Evolutionary conservation across 2,329 filamentous ascomycete genomes (phyloP).

Genomic region (Colletotrichum sp.): DNA sequence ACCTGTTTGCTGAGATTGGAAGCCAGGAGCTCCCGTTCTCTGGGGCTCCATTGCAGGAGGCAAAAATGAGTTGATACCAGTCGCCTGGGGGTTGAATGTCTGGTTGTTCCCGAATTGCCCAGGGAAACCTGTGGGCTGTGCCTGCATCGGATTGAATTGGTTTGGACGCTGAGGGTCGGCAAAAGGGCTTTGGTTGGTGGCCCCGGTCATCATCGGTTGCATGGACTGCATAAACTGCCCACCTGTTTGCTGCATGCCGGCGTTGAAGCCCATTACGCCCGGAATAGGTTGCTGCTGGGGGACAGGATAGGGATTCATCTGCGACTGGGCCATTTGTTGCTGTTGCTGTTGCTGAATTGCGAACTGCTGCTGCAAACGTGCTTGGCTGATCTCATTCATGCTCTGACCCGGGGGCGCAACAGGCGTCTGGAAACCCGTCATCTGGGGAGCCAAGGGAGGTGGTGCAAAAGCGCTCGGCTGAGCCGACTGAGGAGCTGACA

Average conservation of each 20-base stretch:
- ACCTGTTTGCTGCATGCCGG: constrained; percentile 30
- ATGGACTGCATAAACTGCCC: constrained; percentile 51
- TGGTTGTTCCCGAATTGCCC: constrained; percentile 50
- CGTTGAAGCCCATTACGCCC: constrained; percentile 42
- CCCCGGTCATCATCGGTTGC: constrained; percentile 56
- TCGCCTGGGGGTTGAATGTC: constrained; percentile 48
- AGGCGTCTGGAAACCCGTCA: constrained; percentile 74
- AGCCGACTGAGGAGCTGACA: constrained; percentile 86
- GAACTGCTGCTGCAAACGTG: constrained; percentile 68
- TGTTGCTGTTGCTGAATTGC: constrained; percentile 48
- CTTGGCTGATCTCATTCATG: constrained; percentile 73
- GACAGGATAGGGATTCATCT: constrained; percentile 38
- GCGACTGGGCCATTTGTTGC: constrained; percentile 43
- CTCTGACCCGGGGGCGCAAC: constrained; percentile 79
- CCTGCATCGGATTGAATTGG: constrained; percentile 55
- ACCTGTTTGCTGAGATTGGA: constrained; percentile 47
- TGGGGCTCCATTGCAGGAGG: constrained; percentile 66
- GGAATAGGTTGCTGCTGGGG: constrained; percentile 33
- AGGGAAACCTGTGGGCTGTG: constrained; percentile 70
- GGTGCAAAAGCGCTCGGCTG: constrained; percentile 76
- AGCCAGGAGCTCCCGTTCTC: constrained; percentile 34
- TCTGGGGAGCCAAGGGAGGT: constrained; percentile 80
- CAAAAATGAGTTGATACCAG: constrained; percentile 61
- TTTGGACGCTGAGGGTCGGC: constrained; percentile 40
- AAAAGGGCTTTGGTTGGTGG: constrained; percentile 42